Base-by-base conservation (phyloP, 2,329 filamentous ascomycete species). In the Neocatenulostroma microsporum region DNA sequence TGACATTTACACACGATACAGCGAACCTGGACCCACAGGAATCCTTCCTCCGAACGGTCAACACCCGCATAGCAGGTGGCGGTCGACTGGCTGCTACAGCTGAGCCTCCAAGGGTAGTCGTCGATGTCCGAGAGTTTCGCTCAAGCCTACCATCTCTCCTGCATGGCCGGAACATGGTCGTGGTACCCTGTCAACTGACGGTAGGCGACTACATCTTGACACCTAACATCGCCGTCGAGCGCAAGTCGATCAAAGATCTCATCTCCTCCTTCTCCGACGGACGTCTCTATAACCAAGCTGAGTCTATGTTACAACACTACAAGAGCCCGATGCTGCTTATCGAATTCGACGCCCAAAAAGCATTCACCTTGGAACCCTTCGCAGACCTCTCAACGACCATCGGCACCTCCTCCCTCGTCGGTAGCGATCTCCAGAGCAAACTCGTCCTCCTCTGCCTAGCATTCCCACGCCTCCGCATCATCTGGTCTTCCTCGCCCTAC, bases 331-430 rank as follows among this genome's bases (percentile, higher is more conserved):
- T 96, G 76, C 77, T 98, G 5, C 76, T 98, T 29, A 96, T 98
- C 55, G 91, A 98, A 62, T 98, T 98, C 60, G 88, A 95, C 58
- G 84, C 94, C 57, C 89, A 94, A 66, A 95, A 94, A 61, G 89
- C 85, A 3, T 98, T 98, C 62, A 96, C 88, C 1, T 78, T 98
- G 12, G 91, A 72, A 36, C 68, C 68, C 0, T 72, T 72, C 41
- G 62, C 67, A 1, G 69, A 72, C 42, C 58, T 69, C 29, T 55
- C 76, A n/a, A 76, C 72, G 37, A 60, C 80, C 8, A 76, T 80
- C 43, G 72, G 82, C 32, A 76, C 78, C 36, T 73, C 80, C 0
- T 68, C 70, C 31, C 62, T 71, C 17, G 68, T 66, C 40, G 73
- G 77, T 0, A 81, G 81, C 23, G 91, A 95, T 55, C 70, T 95